These are phyloP conservation scores for Reticulascus tulasneorum DNA, from an alignment of 2,329 filamentous ascomycete species.

Conservation along the genomic window DNA sequence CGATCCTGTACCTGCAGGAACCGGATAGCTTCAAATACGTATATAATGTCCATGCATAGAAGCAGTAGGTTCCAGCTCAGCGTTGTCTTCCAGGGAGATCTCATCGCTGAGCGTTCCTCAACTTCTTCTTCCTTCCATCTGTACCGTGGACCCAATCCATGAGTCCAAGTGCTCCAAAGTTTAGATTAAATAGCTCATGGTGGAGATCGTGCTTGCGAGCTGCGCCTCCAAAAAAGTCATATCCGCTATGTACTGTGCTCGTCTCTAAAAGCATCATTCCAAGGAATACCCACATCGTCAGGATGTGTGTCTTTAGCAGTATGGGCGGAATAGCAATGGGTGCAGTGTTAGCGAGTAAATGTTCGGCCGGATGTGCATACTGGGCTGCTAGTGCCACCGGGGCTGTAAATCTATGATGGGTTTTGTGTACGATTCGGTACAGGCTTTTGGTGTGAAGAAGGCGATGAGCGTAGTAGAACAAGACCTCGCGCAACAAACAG, in stretches of 20 bases:
- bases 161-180: constrained; percentile 48
- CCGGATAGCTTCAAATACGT: too few species aligned
- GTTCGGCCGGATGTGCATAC: constrained; percentile 55
- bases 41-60: too few species aligned
- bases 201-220: constrained; percentile 53
- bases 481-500: constrained; percentile 39
- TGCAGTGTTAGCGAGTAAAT: constrained; percentile 48
- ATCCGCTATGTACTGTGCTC: constrained; percentile 52
- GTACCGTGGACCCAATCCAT: constrained; percentile 56
- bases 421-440: constrained; percentile 50
- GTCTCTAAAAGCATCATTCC: constrained; percentile 47
- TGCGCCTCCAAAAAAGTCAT: constrained; percentile 45
- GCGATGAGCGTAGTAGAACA: constrained; percentile 56
- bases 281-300: constrained; percentile 50
- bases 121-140: too few species aligned
- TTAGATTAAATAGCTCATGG: constrained; percentile 52
- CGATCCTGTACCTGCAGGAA: too few species aligned
- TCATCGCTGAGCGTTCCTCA: too few species aligned
- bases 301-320: constrained; percentile 40
- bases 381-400: constrained; percentile 52
- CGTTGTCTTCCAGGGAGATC: too few species aligned
- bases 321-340: constrained; percentile 47
- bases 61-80: too few species aligned
- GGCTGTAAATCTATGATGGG: constrained; percentile 52
- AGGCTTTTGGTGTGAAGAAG: constrained; percentile 44